Percentiles rank a stretch among this genome's conserved stretches.
Evolutionary conservation across 495 filamentous ascomycete species (phyloP).

Genomic region (Penicillium nucicola): DNA sequence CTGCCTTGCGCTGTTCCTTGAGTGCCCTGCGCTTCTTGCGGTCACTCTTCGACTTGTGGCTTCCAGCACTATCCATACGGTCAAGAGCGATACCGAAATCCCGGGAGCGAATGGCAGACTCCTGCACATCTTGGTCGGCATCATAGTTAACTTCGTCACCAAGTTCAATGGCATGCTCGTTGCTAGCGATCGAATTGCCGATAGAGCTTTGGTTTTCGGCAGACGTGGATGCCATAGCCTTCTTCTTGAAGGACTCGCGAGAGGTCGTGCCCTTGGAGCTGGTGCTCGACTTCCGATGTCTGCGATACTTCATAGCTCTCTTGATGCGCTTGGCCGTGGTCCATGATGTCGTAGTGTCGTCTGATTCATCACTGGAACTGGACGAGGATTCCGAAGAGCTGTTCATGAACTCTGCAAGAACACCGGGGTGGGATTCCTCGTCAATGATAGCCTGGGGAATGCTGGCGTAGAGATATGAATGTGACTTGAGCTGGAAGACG

Average conservation of each 20-base stretch:
- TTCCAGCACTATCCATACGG: slow-evolving; percentile 8
- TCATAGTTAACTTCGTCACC: slow-evolving; percentile 34
- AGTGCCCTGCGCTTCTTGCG: slow-evolving; percentile 31
- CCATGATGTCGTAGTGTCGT: slow-evolving; percentile 64
- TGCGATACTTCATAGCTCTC: slow-evolving; percentile 62
- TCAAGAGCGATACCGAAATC: slow-evolving; percentile 28
- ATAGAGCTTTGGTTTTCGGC: slow-evolving; percentile 23
- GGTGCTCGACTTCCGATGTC: slow-evolving; percentile 69
- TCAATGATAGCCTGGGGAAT: slow-evolving; percentile 88
- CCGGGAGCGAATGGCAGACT: slow-evolving; percentile 23
- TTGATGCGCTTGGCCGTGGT: slow-evolving; percentile 72
- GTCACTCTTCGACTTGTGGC: slow-evolving; percentile 27
- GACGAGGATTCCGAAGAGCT: slow-evolving; percentile 62
- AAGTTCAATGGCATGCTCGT: slow-evolving; percentile 33
- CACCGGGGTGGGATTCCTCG: slow-evolving; percentile 79
- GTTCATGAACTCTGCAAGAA: slow-evolving; percentile 76
- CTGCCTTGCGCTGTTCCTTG: slow-evolving; percentile 8
- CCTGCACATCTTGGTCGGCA: slow-evolving; percentile 21
- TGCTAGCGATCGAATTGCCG: slow-evolving; percentile 28
- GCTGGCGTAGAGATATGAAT: slow-evolving; percentile 86
- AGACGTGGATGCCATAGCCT: slow-evolving; percentile 19
- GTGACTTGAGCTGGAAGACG: slow-evolving; percentile 87
- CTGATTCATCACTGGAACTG: slow-evolving; percentile 62
- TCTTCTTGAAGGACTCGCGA: slow-evolving; percentile 23
- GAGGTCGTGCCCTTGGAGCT: slow-evolving; percentile 62